Conservation (phyloP, 352 stramenopile species). For the Globisporangium mamillatum region DNA sequence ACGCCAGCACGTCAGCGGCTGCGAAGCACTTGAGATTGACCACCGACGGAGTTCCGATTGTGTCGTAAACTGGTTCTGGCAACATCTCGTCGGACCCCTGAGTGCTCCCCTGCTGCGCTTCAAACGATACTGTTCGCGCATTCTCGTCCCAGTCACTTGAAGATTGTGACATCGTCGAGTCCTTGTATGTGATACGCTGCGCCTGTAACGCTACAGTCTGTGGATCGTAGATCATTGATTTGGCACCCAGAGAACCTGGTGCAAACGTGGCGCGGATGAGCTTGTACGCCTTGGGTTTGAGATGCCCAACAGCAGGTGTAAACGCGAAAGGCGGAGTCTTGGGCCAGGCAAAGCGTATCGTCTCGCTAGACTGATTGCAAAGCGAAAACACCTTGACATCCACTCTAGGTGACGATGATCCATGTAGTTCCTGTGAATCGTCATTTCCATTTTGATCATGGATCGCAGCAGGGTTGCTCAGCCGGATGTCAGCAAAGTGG, state of each 20-base stretch:
- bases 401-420: neutral
- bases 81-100: constrained; percentile 24
- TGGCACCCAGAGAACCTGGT: constrained; percentile 22
- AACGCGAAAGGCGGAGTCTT: constrained; percentile 64
- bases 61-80: constrained; percentile 48
- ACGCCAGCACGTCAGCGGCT: constrained; percentile 53
- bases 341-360: constrained; percentile 76
- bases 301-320: constrained; percentile 65
- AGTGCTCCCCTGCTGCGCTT: constrained; percentile 14
- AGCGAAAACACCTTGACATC: constrained; percentile 78
- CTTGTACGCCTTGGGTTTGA: constrained; percentile 56
- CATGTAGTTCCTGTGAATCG: constrained; percentile 4
- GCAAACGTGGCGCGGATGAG: constrained; percentile 76
- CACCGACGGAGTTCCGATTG: constrained; percentile 28
- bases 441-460: neutral
- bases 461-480: constrained; percentile 19
- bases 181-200: constrained; percentile 59
- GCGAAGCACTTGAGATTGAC: constrained; percentile 65
- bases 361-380: constrained; percentile 54
- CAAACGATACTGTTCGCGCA: constrained; percentile 59
- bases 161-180: constrained; percentile 10
- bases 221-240: constrained; percentile 33
- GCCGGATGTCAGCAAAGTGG: constrained; percentile 83
- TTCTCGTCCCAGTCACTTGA: constrained; percentile 78
- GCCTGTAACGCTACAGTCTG: constrained; percentile 40